These are phyloP conservation scores for Peronospora destructor DNA, from an alignment of 352 stramenopile genomes.

Conservation along the genomic window DNA sequence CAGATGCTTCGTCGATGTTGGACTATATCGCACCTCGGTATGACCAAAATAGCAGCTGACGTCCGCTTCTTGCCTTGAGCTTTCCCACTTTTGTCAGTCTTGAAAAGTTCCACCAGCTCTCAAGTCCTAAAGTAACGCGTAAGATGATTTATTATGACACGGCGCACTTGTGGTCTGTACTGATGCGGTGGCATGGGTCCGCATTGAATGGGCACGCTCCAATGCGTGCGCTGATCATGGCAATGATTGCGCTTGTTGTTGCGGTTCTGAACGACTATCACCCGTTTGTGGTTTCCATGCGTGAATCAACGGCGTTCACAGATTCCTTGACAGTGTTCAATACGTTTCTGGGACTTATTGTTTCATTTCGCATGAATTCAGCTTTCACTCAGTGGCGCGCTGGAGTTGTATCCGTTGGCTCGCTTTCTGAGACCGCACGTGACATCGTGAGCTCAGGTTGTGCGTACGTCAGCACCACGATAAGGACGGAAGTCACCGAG, in stretches of 20 bases:
- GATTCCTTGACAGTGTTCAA: slow-evolving; percentile 84
- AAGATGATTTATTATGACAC: slow-evolving; percentile 82
- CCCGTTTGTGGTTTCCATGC: slow-evolving; percentile 57
- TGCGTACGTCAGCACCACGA: slow-evolving; percentile 52
- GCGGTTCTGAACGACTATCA: slow-evolving; percentile 46
- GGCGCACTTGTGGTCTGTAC: slow-evolving; percentile 42
- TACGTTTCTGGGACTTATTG: slow-evolving; percentile 70
- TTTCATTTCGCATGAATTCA: slow-evolving; percentile 79
- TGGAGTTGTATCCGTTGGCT: slow-evolving; percentile 56
- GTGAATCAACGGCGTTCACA: slow-evolving; percentile 62
- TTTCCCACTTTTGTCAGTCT: slow-evolving; percentile 9
- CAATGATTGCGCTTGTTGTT: slow-evolving; percentile 48
- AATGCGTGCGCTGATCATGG: slow-evolving; percentile 55
- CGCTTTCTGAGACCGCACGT: slow-evolving; percentile 51
- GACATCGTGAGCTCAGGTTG: slow-evolving; percentile 69
- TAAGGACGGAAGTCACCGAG: slow-evolving; percentile 18
- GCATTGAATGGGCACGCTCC: slow-evolving; percentile 66
- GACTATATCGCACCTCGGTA: not conserved
- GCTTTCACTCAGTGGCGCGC: slow-evolving; percentile 73
- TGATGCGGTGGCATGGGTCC: slow-evolving; percentile 68
- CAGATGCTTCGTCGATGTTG: not conserved
- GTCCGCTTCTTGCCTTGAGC: not conserved
- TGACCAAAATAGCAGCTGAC: not conserved
- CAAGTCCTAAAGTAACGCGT: not conserved
- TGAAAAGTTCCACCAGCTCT: slow-evolving; percentile 4